These are phyloP conservation scores for Begonia masoniana DNA, from an alignment of 306 rosid genomes.

Conservation along the genomic window DNA sequence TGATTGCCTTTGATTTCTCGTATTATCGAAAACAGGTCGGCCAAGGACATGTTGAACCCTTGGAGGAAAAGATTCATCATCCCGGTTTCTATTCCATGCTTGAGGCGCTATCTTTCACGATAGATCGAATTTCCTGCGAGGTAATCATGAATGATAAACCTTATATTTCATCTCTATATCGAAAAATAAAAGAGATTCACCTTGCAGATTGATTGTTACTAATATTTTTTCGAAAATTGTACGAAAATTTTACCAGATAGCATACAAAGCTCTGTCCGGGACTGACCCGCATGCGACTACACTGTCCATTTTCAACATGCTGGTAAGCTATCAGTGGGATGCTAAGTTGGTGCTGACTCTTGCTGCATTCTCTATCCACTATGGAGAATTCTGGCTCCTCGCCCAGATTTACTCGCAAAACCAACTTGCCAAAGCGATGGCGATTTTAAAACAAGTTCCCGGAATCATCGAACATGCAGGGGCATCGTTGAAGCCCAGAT, in stretches of 20 bases:
- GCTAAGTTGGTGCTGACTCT: slow-evolving; percentile 55
- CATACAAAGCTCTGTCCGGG: slow-evolving; percentile 44
- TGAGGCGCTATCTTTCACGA: slow-evolving; percentile 31
- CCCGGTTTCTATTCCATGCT: slow-evolving; percentile 18
- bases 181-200: background rate
- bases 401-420: slow-evolving; percentile 27
- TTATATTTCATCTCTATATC: no score
- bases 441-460: slow-evolving; percentile 41
- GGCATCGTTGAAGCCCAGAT: slow-evolving; percentile 18
- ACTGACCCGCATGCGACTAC: slow-evolving; percentile 41
- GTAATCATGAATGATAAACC: slow-evolving; percentile 7
- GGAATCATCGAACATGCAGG: slow-evolving; percentile 19
- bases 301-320: slow-evolving; percentile 33
- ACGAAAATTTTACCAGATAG: slow-evolving; percentile 24
- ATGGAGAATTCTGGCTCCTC: slow-evolving; percentile 54
- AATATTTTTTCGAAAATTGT: background rate
- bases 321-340: slow-evolving; percentile 36
- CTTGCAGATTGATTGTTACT: background rate
- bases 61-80: slow-evolving; percentile 24
- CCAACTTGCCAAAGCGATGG: slow-evolving; percentile 44
- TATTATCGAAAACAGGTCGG: slow-evolving; percentile 14
- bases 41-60: slow-evolving; percentile 12
- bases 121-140: slow-evolving; percentile 48
- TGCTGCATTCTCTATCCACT: slow-evolving; percentile 56
- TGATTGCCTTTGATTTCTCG: no score